Base-by-base conservation (phyloP, 345 rosid species). In the Capsella bursapastoris region DNA sequence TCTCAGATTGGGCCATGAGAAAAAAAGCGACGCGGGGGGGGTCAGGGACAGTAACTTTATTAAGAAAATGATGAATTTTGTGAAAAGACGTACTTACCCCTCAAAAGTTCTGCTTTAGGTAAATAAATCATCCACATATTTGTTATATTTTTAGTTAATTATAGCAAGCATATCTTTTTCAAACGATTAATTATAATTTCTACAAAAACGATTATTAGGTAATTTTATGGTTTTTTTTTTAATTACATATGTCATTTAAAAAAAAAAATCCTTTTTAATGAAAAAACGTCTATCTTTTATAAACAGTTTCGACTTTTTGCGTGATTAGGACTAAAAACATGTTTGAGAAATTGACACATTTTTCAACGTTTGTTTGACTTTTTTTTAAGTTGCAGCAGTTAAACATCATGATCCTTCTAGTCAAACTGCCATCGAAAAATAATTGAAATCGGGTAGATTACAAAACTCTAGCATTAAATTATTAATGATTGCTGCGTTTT, bases 1-100 rank as follows among this genome's bases (percentile, higher is more conserved):
- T 71, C 72, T 70, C 67, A 70, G 72, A 78, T 78, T 65, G 73
- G 68, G 68, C 13, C 10, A 37, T 7, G 40, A 34, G 5, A 29
- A 29, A 6, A 32, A 64, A 47, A 56, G 72, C 66, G 69, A 78
- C 73, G 81, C 77, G 81, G 80, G 77, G 32, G 37, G 37, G 67
- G 57, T 34, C 53, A 55, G 40, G 53, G 53, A 71, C 40, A 63
- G 76, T 64, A 41, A 50, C 50, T 57, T 57, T 64, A 70, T 70
- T 28, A 12, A 0, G 3, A 3, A 61, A 68, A 41, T 41, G 7
- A 61, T 27, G 6, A 9, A 12, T 8, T 12, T 11, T 8, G 0
- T 3, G 8, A 62, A 43, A 22, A 66, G 31, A 57, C 81, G 34
- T 0, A 66, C 8, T 0, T 71, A 0, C 77, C 81, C 80, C 37